Evolutionary conservation across 75 land plant genomes (phyloP), one percentile per base, ranked within the genome.

Genomic region (Pinus taeda): DNA sequence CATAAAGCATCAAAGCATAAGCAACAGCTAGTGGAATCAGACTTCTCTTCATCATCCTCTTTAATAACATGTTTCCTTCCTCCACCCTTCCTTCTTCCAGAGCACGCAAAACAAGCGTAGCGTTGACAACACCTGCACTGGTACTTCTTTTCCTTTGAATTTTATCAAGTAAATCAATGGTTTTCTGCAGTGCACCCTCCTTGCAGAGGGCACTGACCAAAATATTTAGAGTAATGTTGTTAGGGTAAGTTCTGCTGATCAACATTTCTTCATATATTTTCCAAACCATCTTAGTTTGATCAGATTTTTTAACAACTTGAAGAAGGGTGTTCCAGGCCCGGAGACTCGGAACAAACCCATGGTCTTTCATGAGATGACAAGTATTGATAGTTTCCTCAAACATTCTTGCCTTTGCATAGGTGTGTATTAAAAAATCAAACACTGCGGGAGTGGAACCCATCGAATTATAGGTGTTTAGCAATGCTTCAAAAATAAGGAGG

Each of bases 251-350:
- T 75, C 84, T 83, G 4, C 20, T 69, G 59, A 20, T 69, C 33
- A 88, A 9, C 93, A 90, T 90, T 64, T 80, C 71, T 75, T 88
- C 90, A 79, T 88, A 90, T 2, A 90, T 73, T 57, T 62, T 80
- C 93, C 93, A 90, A 18, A 77, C 81, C 71, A 86, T 21, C 39
- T 7, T 30, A 56, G 11, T 33, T 3, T 58, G 11, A 59, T 65
- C 81, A 62, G 85, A 80, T 71, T 71, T 90, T 69, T 83, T 75
- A 3, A 80, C 83, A 33, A 84, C 77, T 71, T 76, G 81, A 24
- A 90, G 57, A 79, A 90, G 30, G 55, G 75, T 63, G 49, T 90
- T 90, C 73, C 77, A 88, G 71, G 75, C 84, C 6, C 22, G 57
- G 39, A 88, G 57, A 71, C 84, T 88, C 12, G 76, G 60, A 33